Conservation (phyloP, 352 stramenopile species). For the Globisporangium cystogenes region DNA sequence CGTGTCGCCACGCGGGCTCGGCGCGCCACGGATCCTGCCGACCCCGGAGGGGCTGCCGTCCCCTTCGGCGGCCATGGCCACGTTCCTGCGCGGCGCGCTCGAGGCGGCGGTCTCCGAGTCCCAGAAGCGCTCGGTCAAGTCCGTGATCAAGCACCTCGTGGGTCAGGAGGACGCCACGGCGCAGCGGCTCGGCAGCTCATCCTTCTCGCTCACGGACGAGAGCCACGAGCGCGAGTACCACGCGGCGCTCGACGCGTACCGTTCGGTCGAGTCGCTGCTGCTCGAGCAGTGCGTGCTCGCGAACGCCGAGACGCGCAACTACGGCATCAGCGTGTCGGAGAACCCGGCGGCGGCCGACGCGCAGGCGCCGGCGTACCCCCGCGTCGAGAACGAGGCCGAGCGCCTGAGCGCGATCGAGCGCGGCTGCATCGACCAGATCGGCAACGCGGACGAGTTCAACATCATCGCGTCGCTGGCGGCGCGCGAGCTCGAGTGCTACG, state of each 20-base stretch:
- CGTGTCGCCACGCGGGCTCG: constrained; percentile 24
- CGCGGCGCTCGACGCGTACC: constrained; percentile 8
- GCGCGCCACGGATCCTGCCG: constrained; percentile 16
- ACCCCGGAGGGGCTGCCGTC: not conserved
- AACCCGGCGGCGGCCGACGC: constrained; percentile 16
- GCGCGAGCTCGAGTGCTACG: constrained; percentile 47
- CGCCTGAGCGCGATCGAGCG: constrained; percentile 43
- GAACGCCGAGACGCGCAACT: constrained; percentile 38
- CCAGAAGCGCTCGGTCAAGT: constrained; percentile 38
- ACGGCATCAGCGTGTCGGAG: constrained; percentile 32
- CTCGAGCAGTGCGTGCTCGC: constrained; percentile 37
- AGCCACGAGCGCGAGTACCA: constrained; percentile 12
- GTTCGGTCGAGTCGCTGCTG: constrained; percentile 9
- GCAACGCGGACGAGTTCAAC: constrained; percentile 54
- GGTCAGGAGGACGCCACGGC: constrained; percentile 28
- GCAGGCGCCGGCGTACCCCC: constrained; percentile 23
- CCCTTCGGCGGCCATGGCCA: constrained; percentile 11
- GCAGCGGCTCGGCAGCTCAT: constrained; percentile 2
- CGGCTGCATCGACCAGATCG: constrained; percentile 39
- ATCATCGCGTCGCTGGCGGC: constrained; percentile 61
- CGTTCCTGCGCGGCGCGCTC: constrained; percentile 17
- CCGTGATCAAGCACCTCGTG: constrained; percentile 51
- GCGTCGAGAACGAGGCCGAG: constrained; percentile 35
- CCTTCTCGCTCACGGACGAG: constrained; percentile 5
- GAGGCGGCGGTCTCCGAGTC: constrained; percentile 14